phyloP scores from a whole-genome alignment of 306 rosid species.

The Luffa acutangula region DNA sequence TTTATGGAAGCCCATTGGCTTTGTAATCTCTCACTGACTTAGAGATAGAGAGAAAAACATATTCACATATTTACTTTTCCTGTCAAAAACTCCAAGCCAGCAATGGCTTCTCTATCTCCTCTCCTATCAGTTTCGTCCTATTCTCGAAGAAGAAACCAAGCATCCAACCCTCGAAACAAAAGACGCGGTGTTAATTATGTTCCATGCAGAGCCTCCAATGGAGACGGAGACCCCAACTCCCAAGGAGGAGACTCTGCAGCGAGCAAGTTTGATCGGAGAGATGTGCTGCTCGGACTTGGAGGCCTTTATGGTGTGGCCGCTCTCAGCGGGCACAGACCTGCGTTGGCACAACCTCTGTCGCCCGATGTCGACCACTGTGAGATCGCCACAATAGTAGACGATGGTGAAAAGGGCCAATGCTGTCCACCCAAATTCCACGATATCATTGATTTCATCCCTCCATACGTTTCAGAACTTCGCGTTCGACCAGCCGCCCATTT shows the following conservation, averaged over 20 bases:
- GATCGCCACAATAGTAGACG: neutral
- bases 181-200: neutral
- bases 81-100: neutral
- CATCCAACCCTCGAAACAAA: neutral
- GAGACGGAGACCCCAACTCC: neutral
- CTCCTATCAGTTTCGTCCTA: neutral
- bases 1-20: no score
- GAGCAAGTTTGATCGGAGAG: neutral
- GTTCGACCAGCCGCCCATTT: slow-evolving; percentile 47
- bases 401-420: neutral
- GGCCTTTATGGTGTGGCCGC: neutral
- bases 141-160: neutral
- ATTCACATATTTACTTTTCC: no score
- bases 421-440: neutral
- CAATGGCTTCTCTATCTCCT: neutral
- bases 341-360: neutral
- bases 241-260: no score
- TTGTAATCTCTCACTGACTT: no score
- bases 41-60: no score
- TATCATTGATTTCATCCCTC: neutral
- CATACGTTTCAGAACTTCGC: neutral
- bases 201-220: neutral
- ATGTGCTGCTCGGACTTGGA: neutral
- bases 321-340: neutral
- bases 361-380: neutral